A percentile compares a stretch with the other conserved stretches of the same genome.
Conservation (phyloP, 148 eudicot genomes). For the Rhododendron griersonianum region DNA sequence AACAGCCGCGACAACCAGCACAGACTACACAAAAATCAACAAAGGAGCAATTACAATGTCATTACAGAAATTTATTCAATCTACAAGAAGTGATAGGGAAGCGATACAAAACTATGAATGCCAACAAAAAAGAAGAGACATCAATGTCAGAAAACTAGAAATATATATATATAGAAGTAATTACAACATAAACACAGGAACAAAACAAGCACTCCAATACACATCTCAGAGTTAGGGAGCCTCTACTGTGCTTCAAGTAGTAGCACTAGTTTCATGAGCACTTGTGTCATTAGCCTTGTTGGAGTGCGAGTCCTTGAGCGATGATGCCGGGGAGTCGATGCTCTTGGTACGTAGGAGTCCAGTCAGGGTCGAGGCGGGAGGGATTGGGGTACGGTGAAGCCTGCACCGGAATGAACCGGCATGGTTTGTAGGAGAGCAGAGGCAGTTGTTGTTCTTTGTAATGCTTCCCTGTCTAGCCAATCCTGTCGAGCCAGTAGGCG, state of each 20-base stretch:
- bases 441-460: conserved; percentile 26
- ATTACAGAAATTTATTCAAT: background rate
- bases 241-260: background rate
- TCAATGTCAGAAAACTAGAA: background rate
- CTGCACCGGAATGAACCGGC: conserved; percentile 51
- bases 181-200: background rate
- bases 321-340: conserved; percentile 5
- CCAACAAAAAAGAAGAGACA: background rate
- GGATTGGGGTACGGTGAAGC: conserved; percentile 33
- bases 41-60: background rate
- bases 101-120: background rate
- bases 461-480: conserved; percentile 23
- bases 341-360: conserved; percentile 34
- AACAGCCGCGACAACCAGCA: background rate
- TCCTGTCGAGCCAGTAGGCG: background rate
- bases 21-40: background rate
- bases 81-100: background rate
- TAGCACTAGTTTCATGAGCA: background rate
- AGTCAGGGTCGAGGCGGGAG: conserved; percentile 7
- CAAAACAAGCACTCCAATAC: background rate
- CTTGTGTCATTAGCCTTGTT: background rate
- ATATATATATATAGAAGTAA: background rate
- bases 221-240: background rate
- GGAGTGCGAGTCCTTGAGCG: conserved; percentile 10
- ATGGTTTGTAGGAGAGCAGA: conserved; percentile 54